Evolutionary conservation across 2,329 filamentous ascomycete species (phyloP).

Genomic region (Arthrinium puccinioides): DNA sequence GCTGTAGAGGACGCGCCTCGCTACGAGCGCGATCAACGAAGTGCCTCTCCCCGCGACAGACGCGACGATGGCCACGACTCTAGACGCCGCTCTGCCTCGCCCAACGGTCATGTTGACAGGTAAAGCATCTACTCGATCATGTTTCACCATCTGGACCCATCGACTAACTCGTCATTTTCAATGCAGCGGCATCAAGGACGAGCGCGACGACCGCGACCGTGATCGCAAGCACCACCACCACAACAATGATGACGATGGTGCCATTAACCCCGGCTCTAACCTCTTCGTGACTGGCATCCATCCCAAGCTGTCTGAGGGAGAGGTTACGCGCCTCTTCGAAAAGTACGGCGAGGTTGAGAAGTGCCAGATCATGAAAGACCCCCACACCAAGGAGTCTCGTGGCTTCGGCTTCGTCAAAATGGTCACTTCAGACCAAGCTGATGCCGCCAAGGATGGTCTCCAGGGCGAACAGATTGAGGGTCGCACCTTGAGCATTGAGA

Average conservation of each 20-base stretch:
- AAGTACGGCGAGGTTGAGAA: constrained; percentile 99
- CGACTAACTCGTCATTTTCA: constrained; percentile 8
- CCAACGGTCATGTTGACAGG: constrained; percentile 46
- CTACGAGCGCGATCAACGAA: constrained; percentile 60
- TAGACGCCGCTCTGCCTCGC: constrained; percentile 57
- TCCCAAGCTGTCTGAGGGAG: constrained; percentile 79
- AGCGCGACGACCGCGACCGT: constrained; percentile 35
- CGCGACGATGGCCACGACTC: constrained; percentile 54
- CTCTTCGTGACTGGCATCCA: constrained; percentile 98
- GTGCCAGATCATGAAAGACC: constrained; percentile 99
- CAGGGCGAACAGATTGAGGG: constrained; percentile 95
- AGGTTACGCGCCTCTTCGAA: constrained; percentile 92
- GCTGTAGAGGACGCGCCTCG: constrained; percentile 53
- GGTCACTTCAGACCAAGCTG: constrained; percentile 88
- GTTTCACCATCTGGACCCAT: background rate
- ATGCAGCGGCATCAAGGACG: constrained; percentile 42
- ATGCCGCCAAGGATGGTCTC: constrained; percentile 91
- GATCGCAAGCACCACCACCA: too few species aligned
- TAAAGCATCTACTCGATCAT: constrained; percentile 23
- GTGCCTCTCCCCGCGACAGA: constrained; percentile 54
- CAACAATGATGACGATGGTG: constrained; percentile 64
- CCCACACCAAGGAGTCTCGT: constrained; percentile 96
- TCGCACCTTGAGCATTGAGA: constrained; percentile 95
- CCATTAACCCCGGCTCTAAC: constrained; percentile 91
- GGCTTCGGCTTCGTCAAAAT: constrained; percentile 99